phyloP scores from a whole-genome alignment of 768 basidiomycete species.

The Phylloporus arenicola region DNA sequence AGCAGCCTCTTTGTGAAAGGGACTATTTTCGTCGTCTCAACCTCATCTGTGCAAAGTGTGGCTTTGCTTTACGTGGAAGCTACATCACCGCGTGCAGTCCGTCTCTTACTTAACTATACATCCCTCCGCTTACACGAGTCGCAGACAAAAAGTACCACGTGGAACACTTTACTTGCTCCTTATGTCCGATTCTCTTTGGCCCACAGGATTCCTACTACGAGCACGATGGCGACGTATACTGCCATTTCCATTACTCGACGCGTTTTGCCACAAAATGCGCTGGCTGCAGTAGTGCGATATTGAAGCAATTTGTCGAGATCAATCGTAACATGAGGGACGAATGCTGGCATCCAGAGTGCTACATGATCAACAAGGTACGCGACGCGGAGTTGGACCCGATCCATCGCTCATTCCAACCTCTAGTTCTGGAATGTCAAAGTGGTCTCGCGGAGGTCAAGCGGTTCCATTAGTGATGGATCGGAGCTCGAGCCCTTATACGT shows the following conservation, averaged over 20 bases:
- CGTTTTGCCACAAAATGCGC: constrained; percentile 98
- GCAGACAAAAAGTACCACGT: constrained; percentile 98
- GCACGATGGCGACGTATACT: constrained; percentile 95
- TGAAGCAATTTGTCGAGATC: constrained; percentile 99
- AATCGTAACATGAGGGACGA: constrained; percentile 97
- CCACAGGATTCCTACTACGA: constrained; percentile 99
- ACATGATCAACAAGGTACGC: constrained; percentile 98
- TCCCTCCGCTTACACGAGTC: constrained; percentile 13
- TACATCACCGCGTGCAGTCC: constrained; percentile 99
- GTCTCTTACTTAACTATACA: constrained; percentile 27
- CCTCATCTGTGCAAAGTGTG: constrained; percentile 95
- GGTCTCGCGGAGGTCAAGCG: constrained; percentile 65
- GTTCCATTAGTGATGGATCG: constrained; percentile 49
- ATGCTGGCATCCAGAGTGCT: constrained; percentile 99
- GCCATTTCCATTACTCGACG: constrained; percentile 98
- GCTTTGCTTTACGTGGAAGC: constrained; percentile 88
- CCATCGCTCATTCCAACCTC: constrained; percentile 8
- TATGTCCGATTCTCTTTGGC: constrained; percentile 93
- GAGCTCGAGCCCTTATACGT: constrained; percentile 51
- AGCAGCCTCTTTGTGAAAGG: constrained; percentile 93
- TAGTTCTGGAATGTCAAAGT: constrained; percentile 99
- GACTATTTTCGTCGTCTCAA: constrained; percentile 96
- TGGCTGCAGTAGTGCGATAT: constrained; percentile 92
- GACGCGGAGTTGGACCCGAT: not conserved
- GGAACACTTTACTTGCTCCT: constrained; percentile 98